phyloP scores from a whole-genome alignment of 164 flowering plant species.

The Paratinospora sagittata region DNA sequence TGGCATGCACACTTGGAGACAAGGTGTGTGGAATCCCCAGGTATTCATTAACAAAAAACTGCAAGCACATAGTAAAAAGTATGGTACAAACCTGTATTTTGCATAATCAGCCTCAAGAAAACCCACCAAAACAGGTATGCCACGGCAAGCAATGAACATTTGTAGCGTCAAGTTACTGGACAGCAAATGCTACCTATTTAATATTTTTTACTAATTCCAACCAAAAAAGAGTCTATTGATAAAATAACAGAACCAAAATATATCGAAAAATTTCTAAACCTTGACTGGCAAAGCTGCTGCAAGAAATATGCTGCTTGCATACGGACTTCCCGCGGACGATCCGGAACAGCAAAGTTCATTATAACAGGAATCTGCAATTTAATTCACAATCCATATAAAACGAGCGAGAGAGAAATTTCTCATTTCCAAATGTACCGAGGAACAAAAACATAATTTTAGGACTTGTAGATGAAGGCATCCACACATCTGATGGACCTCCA shows the following conservation, averaged over 20 bases:
- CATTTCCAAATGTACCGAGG: background rate
- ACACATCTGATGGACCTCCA: background rate
- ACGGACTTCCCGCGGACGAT: constrained; percentile 87
- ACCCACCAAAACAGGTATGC: constrained; percentile 91
- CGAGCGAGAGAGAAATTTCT: background rate
- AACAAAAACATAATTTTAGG: background rate
- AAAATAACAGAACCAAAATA: background rate
- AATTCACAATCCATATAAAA: constrained; percentile 11
- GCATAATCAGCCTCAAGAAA: constrained; percentile 98
- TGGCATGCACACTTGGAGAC: background rate
- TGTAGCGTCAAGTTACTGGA: constrained; percentile 91
- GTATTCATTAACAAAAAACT: background rate
- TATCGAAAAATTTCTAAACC: constrained; percentile 34
- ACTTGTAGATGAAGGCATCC: background rate
- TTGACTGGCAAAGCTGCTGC: constrained; percentile 96
- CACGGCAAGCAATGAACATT: constrained; percentile 97
- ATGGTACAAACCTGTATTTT: constrained; percentile 67
- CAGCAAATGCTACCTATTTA: constrained; percentile 14
- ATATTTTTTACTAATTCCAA: background rate
- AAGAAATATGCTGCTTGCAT: constrained; percentile 94
- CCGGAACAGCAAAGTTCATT: constrained; percentile 81
- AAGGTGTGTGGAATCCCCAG: background rate
- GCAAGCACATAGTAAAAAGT: background rate
- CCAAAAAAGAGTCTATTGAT: background rate
- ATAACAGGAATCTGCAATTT: constrained; percentile 69